Evolutionary conservation across 78 protist genomes (phyloP).

Genomic region (Dictyostelium capitatum): DNA sequence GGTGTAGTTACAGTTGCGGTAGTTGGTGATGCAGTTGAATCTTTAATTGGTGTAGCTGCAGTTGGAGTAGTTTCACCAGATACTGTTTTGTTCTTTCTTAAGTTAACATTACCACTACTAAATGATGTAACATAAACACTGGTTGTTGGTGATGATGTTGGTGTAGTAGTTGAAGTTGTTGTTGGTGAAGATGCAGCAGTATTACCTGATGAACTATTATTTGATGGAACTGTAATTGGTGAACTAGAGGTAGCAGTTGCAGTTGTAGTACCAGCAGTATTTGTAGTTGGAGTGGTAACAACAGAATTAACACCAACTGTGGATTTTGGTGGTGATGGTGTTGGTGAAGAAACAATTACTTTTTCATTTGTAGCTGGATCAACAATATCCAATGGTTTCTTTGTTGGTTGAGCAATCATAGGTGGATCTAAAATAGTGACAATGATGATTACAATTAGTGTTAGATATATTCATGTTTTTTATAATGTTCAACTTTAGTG

Average conservation of each 20-base stretch:
- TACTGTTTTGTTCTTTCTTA: conserved; percentile 22
- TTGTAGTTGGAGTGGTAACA: not conserved
- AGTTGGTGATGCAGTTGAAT: not conserved
- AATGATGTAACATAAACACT: conserved; percentile 11
- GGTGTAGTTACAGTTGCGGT: not conserved
- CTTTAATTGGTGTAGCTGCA: conserved; percentile 7
- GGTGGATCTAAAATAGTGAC: not conserved
- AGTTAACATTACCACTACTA: conserved; percentile 47
- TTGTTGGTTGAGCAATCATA: not conserved
- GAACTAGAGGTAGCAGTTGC: not conserved
- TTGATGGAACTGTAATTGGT: not conserved
- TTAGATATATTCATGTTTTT: not conserved
- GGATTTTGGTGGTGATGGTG: conserved; percentile 30
- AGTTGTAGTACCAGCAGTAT: not conserved
- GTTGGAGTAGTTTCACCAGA: not conserved
- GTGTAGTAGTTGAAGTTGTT: not conserved
- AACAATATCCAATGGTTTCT: conserved; percentile 28
- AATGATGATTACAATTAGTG: not conserved
- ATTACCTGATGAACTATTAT: not conserved
- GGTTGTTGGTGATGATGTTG: conserved; percentile 9
- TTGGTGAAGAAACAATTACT: not conserved
- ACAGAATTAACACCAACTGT: not conserved
- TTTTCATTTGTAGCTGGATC: conserved; percentile 53
- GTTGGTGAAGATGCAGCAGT: not conserved
- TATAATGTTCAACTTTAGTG: not conserved